Percentiles rank a stretch among this genome's conserved stretches.
These are phyloP conservation scores for Fusarium nanum DNA, from an alignment of 2,329 filamentous ascomycete genomes.

Conservation along the genomic window DNA sequence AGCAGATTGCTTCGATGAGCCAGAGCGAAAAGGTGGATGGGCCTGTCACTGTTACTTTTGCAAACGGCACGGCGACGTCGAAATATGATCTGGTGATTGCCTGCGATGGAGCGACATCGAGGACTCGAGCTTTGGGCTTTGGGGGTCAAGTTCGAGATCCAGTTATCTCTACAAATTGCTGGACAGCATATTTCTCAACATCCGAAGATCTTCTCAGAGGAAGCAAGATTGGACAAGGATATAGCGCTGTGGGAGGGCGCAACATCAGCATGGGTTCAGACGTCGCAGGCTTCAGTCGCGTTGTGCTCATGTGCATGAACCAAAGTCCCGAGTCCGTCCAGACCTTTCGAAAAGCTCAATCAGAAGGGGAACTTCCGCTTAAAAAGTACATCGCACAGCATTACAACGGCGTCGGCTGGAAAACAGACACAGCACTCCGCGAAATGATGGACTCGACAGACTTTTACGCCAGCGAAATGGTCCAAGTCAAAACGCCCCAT, in stretches of 20 bases:
- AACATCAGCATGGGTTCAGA: slow-evolving; percentile 52
- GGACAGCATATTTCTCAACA: slow-evolving; percentile 57
- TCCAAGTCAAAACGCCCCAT: slow-evolving; percentile 56
- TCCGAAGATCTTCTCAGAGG: slow-evolving; percentile 53
- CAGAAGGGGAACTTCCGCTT: slow-evolving; percentile 33
- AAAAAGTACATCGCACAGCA: slow-evolving; percentile 55
- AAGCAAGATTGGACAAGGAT: slow-evolving; percentile 52
- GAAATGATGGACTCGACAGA: slow-evolving; percentile 53
- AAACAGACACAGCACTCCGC: slow-evolving; percentile 50
- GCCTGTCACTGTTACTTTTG: slow-evolving; percentile 8
- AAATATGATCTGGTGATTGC: slow-evolving; percentile 19
- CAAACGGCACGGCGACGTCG: slow-evolving; percentile 8
- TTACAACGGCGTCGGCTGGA: slow-evolving; percentile 61
- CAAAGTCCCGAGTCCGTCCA: slow-evolving; percentile 45
- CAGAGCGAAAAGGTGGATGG: slow-evolving; percentile 6
- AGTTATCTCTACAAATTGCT: slow-evolving; percentile 47
- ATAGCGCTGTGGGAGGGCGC: slow-evolving; percentile 54
- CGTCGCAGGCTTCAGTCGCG: slow-evolving; percentile 48
- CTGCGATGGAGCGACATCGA: slow-evolving; percentile 16
- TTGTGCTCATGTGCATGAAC: slow-evolving; percentile 52
- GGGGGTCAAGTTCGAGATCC: slow-evolving; percentile 7
- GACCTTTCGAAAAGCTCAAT: slow-evolving; percentile 55
- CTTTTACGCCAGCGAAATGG: slow-evolving; percentile 60
- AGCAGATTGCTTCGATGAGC: slow-evolving; percentile 14
- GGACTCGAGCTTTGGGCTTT: slow-evolving; percentile 11